Base-by-base conservation (phyloP, 768 basidiomycete species). In the Saitozyma podzolica region DNA sequence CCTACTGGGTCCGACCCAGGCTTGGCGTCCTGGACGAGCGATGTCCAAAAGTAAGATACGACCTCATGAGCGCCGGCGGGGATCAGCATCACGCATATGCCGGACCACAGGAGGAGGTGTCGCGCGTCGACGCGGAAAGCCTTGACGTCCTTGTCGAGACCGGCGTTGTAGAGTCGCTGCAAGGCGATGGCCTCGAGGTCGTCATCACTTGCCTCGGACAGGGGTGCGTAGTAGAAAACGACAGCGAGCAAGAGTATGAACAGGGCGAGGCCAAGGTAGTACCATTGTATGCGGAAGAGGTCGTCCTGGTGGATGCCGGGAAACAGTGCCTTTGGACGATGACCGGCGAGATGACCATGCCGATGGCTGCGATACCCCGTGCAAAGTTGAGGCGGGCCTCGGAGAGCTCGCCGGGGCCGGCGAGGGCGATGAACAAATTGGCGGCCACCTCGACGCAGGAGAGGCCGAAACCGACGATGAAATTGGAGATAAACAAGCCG, bases 401-500 rank as follows among this genome's bases (percentile, higher is more conserved):
- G 17, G 62, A 62, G 5, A 73, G 58, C 29, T 75, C 65, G 17
- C 65, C 70, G 16, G 75, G 77, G 14, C 77, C 77, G 19, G 75
- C 75, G 6, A 78, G 58, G 10, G 75, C 73, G 60, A 78, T 75
- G 59, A 74, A 78, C 11, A 73, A 67, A 50, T 78, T 75, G 6
- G 77, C 75, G 16, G 77, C 73, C 13, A 70, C 66, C 59, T 78
- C 77, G 37, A 78, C 60, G 8, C 62, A 66, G 4, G 72, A 65
- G 11, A 78, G 56, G 29, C 77, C 77, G 14, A 69, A 58, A 37
- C 68, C 68, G 42, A 71, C 64, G 59, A 78, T 65, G 64, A 75
- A 66, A 55, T 78, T 76, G 52, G 73, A 75, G 50, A 78, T 65
- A 61, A 76, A 69, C 63, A 76, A 73, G 14, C 77, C 77, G 13